Conservation (phyloP, 2,329 filamentous ascomycete species). For the Lithohypha guttulata region DNA sequence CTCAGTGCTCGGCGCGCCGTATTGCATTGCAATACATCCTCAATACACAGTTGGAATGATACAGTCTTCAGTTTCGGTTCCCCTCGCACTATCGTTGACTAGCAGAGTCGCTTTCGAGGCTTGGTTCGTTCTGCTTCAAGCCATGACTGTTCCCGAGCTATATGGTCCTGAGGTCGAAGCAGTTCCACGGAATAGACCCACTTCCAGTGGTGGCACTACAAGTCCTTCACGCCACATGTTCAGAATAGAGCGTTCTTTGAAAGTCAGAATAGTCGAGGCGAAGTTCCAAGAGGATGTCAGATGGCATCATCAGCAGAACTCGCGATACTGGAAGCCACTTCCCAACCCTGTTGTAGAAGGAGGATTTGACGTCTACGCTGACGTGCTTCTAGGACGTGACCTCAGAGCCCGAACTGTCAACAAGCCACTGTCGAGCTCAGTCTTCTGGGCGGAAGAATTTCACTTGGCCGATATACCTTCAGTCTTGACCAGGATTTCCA, state of each 20-base stretch:
- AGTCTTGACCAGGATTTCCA: conserved; percentile 35
- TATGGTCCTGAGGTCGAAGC: conserved; percentile 57
- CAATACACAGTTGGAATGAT: conserved; percentile 71
- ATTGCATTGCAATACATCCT: conserved; percentile 90
- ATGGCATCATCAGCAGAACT: background rate
- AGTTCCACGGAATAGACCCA: conserved; percentile 24
- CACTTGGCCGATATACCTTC: conserved; percentile 37
- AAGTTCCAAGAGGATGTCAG: conserved; percentile 36
- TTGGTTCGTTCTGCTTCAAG: conserved; percentile 85
- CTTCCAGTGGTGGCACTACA: conserved; percentile 21
- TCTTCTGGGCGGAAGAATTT: conserved; percentile 42
- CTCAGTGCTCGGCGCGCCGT: conserved; percentile 84
- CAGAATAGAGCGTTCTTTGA: conserved; percentile 52
- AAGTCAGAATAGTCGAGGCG: conserved; percentile 51
- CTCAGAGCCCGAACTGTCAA: conserved; percentile 39
- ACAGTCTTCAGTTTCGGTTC: conserved; percentile 66
- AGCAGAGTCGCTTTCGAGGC: conserved; percentile 88
- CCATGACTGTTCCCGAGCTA: conserved; percentile 83
- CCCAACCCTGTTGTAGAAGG: conserved; percentile 8
- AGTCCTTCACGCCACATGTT: conserved; percentile 48
- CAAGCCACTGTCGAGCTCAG: conserved; percentile 34
- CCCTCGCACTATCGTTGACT: conserved; percentile 80
- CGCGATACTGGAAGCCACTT: conserved; percentile 23
- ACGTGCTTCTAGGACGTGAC: conserved; percentile 39
- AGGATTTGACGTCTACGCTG: conserved; percentile 36